Percentiles rank a stretch among this genome's conserved stretches.
These are phyloP conservation scores for Pyricularia grisea DNA, from an alignment of 2,329 filamentous ascomycete genomes.

Conservation along the genomic window DNA sequence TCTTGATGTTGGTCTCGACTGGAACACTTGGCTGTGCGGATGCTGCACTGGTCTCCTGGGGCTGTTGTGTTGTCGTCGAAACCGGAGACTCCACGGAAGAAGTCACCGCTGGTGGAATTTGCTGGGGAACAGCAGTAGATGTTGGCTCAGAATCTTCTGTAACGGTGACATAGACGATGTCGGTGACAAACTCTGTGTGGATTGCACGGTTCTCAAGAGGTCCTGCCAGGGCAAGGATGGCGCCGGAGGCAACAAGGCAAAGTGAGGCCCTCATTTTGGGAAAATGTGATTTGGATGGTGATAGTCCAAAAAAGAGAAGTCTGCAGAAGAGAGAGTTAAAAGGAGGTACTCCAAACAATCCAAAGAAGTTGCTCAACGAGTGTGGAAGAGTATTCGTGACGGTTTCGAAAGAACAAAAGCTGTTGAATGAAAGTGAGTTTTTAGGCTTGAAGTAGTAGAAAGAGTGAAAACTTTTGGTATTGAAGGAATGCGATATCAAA, in stretches of 20 bases:
- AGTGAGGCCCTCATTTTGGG: conserved; percentile 41
- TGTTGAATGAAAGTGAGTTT: neutral
- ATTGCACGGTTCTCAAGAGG: conserved; percentile 32
- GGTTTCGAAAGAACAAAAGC: neutral
- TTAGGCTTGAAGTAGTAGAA: neutral
- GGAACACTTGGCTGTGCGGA: neutral
- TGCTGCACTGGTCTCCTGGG: neutral
- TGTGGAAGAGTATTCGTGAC: conserved; percentile 5
- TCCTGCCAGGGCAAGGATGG: conserved; percentile 33
- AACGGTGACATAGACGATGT: conserved; percentile 34
- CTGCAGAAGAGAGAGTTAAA: conserved; percentile 5
- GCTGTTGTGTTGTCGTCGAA: neutral
- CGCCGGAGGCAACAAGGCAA: conserved; percentile 33
- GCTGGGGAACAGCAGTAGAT: neutral
- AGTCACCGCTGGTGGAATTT: neutral
- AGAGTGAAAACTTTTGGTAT: neutral
- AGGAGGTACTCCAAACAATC: conserved; percentile 5
- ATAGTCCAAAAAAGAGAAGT: conserved; percentile 8
- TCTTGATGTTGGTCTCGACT: neutral
- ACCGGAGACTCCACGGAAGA: neutral
- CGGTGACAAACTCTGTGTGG: conserved; percentile 29
- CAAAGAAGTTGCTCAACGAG: conserved; percentile 9
- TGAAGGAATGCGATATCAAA: neutral
- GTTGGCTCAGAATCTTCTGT: conserved; percentile 17
- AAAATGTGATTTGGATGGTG: conserved; percentile 4